Conservation (phyloP, 1,284 basidiomycete genomes). For the Fomitopsis pinicola region DNA sequence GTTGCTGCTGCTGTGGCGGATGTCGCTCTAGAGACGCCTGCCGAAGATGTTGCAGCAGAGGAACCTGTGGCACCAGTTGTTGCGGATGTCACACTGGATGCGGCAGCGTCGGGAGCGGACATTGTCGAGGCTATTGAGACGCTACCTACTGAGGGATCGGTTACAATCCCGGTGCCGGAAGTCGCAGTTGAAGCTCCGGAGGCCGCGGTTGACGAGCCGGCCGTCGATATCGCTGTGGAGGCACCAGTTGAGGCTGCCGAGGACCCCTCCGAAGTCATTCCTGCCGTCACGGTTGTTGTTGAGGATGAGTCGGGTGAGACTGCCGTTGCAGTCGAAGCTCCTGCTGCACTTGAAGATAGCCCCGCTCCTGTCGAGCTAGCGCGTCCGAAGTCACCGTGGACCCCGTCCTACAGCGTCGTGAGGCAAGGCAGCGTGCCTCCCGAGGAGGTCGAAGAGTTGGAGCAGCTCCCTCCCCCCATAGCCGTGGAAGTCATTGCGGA, state of each 20-base stretch:
- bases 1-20: not conserved
- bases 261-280: not conserved
- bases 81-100: constrained; percentile 2
- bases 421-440: constrained; percentile 25
- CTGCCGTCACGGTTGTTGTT: constrained; percentile 3
- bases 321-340: not conserved
- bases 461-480: constrained; percentile 13
- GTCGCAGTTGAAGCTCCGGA: not conserved
- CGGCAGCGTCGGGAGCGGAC: not conserved
- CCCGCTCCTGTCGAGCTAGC: constrained; percentile 10
- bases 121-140: not conserved
- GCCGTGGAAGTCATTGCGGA: not conserved
- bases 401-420: constrained; percentile 38
- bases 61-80: not conserved
- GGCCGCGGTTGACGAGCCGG: not conserved
- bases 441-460: constrained; percentile 23
- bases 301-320: constrained; percentile 4
- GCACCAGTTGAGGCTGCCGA: not conserved
- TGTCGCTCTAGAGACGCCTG: not conserved
- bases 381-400: constrained; percentile 38
- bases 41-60: constrained; percentile 1
- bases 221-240: not conserved
- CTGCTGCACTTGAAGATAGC: not conserved
- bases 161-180: not conserved
- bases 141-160: not conserved